Evolutionary conservation across 2,329 filamentous ascomycete genomes (phyloP), one percentile per base, ranked within the genome.

Genomic region (Talaromyces sp.): DNA sequence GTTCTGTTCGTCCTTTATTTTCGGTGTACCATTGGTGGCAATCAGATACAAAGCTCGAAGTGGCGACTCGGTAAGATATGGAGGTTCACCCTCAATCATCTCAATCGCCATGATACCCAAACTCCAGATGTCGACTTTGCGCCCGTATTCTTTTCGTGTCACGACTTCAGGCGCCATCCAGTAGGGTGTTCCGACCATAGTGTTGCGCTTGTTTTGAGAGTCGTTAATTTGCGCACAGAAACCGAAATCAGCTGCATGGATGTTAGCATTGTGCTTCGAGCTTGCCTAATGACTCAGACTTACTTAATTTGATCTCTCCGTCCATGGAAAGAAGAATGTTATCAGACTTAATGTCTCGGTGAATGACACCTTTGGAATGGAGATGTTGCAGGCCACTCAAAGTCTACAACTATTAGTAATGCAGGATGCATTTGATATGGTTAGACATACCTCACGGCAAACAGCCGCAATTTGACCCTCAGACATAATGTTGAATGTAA

Each of bases 131-230:
- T 99, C 95, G 63, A 99, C 94, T 79, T 98, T 99, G 68, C 94
- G 90, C 70, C 95, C 95, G 79, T 99, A 99, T 80, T 98, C 95
- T 78, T 98, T 98, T 49, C 93, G 86, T 7, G 93, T 98, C 33
- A 99, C 95, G 24, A 99, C 94, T 79, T 99, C 95, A 3, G 95
- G 95, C 1, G 95, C 95, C 95, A 99, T 99, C 95, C 95, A 99
- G 79, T 99, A 99, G 1, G 95, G 95, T 8, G 95, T 98, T 62
- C 95, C 95, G 52, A 99, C 95, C 95, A 98, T 99, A 14, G 95
- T 99, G 4, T 93, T 98, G 66, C 95, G 90, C 84, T 98, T 98
- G 80, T 93, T 96, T 72, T 97, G 93, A 33, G 90, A 90, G 73
- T 98, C 94, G 75, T 97, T 98, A 80, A 98, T 97, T 75, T 97